phyloP scores from a whole-genome alignment of 2,329 filamentous ascomycete species.

The Lojkania enalia region DNA sequence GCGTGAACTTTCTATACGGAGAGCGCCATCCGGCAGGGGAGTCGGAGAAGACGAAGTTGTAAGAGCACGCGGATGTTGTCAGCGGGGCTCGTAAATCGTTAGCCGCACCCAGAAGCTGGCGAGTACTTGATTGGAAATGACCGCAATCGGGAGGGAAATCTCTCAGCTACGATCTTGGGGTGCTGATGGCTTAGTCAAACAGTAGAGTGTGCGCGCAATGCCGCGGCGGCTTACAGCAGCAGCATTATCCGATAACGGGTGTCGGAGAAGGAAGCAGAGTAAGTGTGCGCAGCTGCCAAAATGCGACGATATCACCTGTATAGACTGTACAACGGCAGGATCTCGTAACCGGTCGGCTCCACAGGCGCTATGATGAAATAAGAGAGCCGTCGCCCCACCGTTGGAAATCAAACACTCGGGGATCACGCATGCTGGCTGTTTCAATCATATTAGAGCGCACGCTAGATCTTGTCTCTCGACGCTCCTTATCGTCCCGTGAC shows the following conservation, averaged over 20 bases:
- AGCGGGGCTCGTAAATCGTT: slow-evolving; percentile 34
- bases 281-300: no score
- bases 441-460: no score
- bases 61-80: slow-evolving; percentile 21
- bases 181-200: slow-evolving; percentile 2
- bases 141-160: background rate
- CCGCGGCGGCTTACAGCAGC: slow-evolving; percentile 5
- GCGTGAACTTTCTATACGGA: slow-evolving; percentile 14
- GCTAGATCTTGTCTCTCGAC: no score
- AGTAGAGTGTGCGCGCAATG: slow-evolving; percentile 1
- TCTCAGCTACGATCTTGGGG: background rate
- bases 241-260: background rate
- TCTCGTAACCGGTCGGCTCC: no score
- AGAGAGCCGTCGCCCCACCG: no score
- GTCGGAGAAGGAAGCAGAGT: no score
- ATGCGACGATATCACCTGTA: no score
- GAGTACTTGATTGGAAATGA: background rate
- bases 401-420: no score
- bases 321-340: no score
- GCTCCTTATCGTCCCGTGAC: no score
- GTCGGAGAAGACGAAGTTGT: slow-evolving; percentile 9
- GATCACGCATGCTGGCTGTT: no score
- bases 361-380: no score
- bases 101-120: slow-evolving; percentile 23
- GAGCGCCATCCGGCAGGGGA: slow-evolving; percentile 30